phyloP scores from a whole-genome alignment of 306 rosid species.

The Ormosia emarginata region DNA sequence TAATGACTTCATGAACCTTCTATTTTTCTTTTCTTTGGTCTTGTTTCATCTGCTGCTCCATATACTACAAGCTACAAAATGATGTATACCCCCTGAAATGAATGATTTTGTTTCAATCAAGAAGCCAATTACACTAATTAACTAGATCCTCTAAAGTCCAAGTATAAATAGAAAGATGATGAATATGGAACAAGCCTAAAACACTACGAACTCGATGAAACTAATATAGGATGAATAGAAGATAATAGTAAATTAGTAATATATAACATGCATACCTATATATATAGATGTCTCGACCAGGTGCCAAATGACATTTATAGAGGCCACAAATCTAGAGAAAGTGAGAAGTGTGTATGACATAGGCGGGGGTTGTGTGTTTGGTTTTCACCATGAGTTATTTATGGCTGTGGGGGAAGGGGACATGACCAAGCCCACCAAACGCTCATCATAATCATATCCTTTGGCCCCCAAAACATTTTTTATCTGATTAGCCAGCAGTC shows the following conservation, averaged over 20 bases:
- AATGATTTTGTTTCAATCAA: neutral
- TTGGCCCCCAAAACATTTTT: neutral
- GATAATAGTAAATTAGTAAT: no score
- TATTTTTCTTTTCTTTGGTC: constrained; percentile 55
- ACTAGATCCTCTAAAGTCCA: neutral
- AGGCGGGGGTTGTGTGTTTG: neutral
- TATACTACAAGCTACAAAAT: constrained; percentile 85
- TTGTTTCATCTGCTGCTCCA: constrained; percentile 70
- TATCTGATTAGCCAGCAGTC: neutral
- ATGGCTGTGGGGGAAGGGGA: constrained; percentile 32
- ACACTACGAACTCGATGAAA: no score
- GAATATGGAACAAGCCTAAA: no score
- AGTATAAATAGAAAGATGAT: neutral
- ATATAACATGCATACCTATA: constrained; percentile 44
- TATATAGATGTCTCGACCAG: constrained; percentile 85
- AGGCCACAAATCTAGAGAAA: constrained; percentile 71
- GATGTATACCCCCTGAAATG: constrained; percentile 79
- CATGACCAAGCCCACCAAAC: neutral
- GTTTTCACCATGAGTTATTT: neutral
- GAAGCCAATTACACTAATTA: neutral
- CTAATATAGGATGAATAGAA: no score
- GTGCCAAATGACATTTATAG: constrained; percentile 53
- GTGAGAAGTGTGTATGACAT: constrained; percentile 37
- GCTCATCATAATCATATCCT: neutral
- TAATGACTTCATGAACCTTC: neutral